Evolutionary conservation across 2,329 filamentous ascomycete species (phyloP).

Genomic region (Cladosporium austrohemisphaericum): DNA sequence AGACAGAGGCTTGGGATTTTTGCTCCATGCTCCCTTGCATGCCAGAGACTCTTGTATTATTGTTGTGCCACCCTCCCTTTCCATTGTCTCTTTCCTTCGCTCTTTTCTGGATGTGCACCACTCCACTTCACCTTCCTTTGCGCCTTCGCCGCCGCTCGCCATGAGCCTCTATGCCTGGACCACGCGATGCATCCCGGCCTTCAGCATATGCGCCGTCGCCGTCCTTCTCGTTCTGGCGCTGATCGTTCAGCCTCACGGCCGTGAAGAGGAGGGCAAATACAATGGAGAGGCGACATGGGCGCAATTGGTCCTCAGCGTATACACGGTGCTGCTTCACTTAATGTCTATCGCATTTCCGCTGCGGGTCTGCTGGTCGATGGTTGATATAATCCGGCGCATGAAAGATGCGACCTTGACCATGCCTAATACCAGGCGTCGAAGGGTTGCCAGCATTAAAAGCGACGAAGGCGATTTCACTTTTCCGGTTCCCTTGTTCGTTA

Average conservation of each 20-base stretch:
- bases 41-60: neutral
- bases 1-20: slow-evolving; percentile 4
- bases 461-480: slow-evolving; percentile 22
- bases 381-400: slow-evolving; percentile 48
- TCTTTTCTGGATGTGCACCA: slow-evolving; percentile 11
- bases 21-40: slow-evolving; percentile 3
- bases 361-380: slow-evolving; percentile 59
- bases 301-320: slow-evolving; percentile 41
- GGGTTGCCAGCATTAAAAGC: slow-evolving; percentile 20
- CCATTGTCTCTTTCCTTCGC: slow-evolving; percentile 3
- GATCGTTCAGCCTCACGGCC: slow-evolving; percentile 26
- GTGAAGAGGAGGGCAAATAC: slow-evolving; percentile 22
- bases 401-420: slow-evolving; percentile 22
- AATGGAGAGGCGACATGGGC: slow-evolving; percentile 27
- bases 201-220: slow-evolving; percentile 24
- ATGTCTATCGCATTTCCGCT: slow-evolving; percentile 62
- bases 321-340: slow-evolving; percentile 62
- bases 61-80: slow-evolving; percentile 13
- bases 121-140: neutral
- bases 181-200: slow-evolving; percentile 29
- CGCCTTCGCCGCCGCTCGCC: slow-evolving; percentile 7
- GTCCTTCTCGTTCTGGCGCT: slow-evolving; percentile 28
- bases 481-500: slow-evolving; percentile 53
- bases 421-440: slow-evolving; percentile 20
- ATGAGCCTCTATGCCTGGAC: slow-evolving; percentile 23